These are phyloP conservation scores for Candida cerambycidarum DNA, from an alignment of 805 yeast genomes.

Conservation along the genomic window DNA sequence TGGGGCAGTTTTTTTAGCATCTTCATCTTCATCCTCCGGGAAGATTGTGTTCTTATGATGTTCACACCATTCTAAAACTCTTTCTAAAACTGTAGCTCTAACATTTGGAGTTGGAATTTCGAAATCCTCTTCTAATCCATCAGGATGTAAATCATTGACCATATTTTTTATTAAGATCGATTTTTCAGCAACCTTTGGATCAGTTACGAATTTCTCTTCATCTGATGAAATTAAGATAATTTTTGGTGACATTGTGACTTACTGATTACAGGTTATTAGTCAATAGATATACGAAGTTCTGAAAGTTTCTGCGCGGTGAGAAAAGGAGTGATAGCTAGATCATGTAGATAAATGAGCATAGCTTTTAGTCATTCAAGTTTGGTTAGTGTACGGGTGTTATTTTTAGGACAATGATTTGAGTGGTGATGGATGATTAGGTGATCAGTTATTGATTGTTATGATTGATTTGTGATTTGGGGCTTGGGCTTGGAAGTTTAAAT, in stretches of 20 bases:
- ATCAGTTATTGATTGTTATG: too few species aligned
- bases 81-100: conserved; percentile 78
- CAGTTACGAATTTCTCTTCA: conserved; percentile 74
- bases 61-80: conserved; percentile 92
- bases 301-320: not conserved
- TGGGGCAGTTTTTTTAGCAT: conserved; percentile 79
- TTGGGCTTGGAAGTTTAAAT: too few species aligned
- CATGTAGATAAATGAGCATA: too few species aligned
- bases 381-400: too few species aligned
- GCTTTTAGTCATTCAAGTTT: too few species aligned
- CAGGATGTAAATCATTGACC: conserved; percentile 65
- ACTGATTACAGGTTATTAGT: not conserved
- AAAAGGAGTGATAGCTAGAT: too few species aligned
- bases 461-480: too few species aligned
- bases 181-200: conserved; percentile 79
- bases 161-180: conserved; percentile 81
- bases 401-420: too few species aligned
- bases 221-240: conserved; percentile 72
- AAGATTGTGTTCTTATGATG: conserved; percentile 80
- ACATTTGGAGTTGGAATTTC: conserved; percentile 92
- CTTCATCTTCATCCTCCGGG: conserved; percentile 79
- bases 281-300: not conserved
- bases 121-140: conserved; percentile 65
- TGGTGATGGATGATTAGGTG: too few species aligned
- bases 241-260: conserved; percentile 22